Evolutionary conservation across 192 early-diverging fungal genomes (phyloP).

Genomic region (Kappamyces sp.): DNA sequence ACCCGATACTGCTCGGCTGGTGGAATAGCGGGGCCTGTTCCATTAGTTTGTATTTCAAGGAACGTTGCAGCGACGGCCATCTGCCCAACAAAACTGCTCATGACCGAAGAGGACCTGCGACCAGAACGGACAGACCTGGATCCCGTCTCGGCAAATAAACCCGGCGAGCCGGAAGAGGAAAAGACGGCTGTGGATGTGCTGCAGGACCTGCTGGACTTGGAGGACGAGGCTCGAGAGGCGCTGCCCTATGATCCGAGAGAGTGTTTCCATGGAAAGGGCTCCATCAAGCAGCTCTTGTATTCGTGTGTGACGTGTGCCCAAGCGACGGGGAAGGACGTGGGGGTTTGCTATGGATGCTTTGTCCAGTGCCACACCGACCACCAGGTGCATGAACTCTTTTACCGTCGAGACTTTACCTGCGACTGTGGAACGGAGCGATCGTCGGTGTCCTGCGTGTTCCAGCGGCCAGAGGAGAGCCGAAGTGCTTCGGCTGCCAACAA

Average conservation of each 20-base stretch:
- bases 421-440: slow-evolving; percentile 71
- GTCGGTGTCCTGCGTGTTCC: not conserved
- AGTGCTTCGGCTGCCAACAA: slow-evolving; percentile 42
- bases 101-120: no score
- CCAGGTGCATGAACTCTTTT: slow-evolving; percentile 79
- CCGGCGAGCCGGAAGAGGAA: not conserved
- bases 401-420: slow-evolving; percentile 75
- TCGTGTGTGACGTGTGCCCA: slow-evolving; percentile 72
- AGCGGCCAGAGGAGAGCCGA: slow-evolving; percentile 41
- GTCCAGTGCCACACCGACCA: slow-evolving; percentile 56
- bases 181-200: slow-evolving; percentile 1
- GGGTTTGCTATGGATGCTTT: slow-evolving; percentile 32
- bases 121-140: no score
- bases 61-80: no score
- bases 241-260: slow-evolving; percentile 1
- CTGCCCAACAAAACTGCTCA: no score
- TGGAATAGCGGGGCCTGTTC: no score
- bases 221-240: slow-evolving; percentile 11
- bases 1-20: no score
- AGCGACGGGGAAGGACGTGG: slow-evolving; percentile 11
- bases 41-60: no score
- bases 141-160: no score
- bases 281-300: slow-evolving; percentile 73
- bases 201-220: not conserved
- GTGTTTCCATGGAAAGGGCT: slow-evolving; percentile 45